Evolutionary conservation across 176 grass and related monocot species (phyloP).

Genomic region (Triticum urartu): DNA sequence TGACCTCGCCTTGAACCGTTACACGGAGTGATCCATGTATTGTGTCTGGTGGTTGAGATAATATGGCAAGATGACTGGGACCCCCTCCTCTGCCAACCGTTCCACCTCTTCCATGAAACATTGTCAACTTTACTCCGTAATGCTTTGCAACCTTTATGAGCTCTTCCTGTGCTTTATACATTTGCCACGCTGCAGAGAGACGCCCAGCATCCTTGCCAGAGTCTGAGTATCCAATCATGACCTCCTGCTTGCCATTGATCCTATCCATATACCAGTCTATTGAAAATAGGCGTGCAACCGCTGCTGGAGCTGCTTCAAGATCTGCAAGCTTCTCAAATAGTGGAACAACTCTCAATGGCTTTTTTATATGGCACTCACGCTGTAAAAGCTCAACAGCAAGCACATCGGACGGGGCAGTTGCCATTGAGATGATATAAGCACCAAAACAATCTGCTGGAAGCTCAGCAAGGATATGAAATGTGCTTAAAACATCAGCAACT

Average conservation of each 20-base stretch:
- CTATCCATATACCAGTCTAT: conserved; percentile 96
- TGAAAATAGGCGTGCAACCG: conserved; percentile 80
- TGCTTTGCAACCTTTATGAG: conserved; percentile 96
- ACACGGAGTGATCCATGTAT: conserved; percentile 90
- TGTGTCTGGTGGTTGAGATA: conserved; percentile 91
- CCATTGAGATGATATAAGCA: conserved; percentile 96
- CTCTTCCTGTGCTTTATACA: conserved; percentile 98
- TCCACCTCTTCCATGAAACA: conserved; percentile 98
- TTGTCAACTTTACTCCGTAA: conserved; percentile 93
- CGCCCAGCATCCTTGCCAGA: conserved; percentile 97
- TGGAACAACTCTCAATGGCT: conserved; percentile 86
- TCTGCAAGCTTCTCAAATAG: conserved; percentile 97
- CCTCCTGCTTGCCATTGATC: conserved; percentile 94
- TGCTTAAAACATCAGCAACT: conserved; percentile 74
- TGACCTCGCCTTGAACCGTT: conserved; percentile 96
- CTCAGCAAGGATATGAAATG: conserved; percentile 84
- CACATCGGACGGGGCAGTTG: conserved; percentile 95
- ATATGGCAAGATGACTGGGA: conserved; percentile 92
- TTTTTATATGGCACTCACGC: conserved; percentile 77
- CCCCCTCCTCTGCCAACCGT: conserved; percentile 96
- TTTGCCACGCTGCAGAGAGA: conserved; percentile 93
- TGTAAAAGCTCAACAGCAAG: conserved; percentile 91
- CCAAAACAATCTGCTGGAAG: conserved; percentile 92
- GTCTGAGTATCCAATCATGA: conserved; percentile 99
- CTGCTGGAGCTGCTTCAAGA: conserved; percentile 86